These are phyloP conservation scores for Boletellus ananas DNA, from an alignment of 768 basidiomycete genomes.

Conservation along the genomic window DNA sequence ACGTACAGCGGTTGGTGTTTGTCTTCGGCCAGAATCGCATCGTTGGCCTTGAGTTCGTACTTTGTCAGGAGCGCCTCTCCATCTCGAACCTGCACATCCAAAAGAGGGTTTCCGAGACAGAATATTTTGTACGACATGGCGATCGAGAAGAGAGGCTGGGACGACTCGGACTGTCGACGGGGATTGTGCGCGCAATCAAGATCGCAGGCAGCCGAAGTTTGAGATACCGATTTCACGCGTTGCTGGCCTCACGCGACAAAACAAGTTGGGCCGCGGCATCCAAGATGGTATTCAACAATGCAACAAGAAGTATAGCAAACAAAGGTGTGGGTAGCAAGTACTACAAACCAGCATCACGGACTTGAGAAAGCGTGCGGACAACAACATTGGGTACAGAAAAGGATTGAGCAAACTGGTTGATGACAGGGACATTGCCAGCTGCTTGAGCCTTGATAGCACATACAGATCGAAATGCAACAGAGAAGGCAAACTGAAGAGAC, in stretches of 20 bases:
- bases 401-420: constrained; percentile 23
- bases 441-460: constrained; percentile 54
- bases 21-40: constrained; percentile 91
- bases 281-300: neutral
- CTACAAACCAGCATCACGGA: constrained; percentile 4
- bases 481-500: constrained; percentile 43
- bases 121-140: constrained; percentile 68
- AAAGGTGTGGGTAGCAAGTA: neutral
- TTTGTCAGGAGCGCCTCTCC: constrained; percentile 84
- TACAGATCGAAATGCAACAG: constrained; percentile 49
- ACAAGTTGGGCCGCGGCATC: neutral
- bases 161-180: constrained; percentile 10
- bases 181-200: constrained; percentile 2
- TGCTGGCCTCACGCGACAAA: neutral
- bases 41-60: constrained; percentile 88
- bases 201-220: constrained; percentile 3
- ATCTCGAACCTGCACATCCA: constrained; percentile 90
- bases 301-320: neutral
- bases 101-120: constrained; percentile 92
- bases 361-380: constrained; percentile 19
- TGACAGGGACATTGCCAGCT: constrained; percentile 20
- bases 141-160: constrained; percentile 3
- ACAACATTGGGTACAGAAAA: constrained; percentile 20
- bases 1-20: constrained; percentile 81
- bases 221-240: constrained; percentile 1